Percentiles rank a stretch among this genome's conserved stretches.
Evolutionary conservation across 331 rosid species (phyloP).

Genomic region (Stylosanthes scabra): DNA sequence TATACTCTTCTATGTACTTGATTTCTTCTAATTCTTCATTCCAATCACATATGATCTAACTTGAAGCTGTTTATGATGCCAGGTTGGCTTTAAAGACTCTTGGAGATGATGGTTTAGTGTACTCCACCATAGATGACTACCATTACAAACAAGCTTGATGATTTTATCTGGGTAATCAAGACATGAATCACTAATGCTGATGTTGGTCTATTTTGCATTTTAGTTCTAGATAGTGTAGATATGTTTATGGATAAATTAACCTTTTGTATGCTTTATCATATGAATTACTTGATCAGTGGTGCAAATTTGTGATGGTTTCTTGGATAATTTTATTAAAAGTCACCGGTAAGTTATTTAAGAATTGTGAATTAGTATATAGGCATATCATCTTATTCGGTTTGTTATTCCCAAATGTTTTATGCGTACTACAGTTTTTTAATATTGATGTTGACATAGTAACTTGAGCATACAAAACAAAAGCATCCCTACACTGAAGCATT

Average conservation of each 20-base stretch:
- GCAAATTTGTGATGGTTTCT: not conserved
- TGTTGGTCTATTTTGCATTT: constrained; percentile 21
- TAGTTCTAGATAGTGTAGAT: constrained; percentile 41
- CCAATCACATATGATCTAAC: constrained; percentile 21
- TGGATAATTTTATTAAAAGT: not conserved
- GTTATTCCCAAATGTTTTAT: not conserved
- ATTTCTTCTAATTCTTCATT: not conserved
- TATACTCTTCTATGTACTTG: constrained; percentile 10
- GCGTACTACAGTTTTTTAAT: no score
- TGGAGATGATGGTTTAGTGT: constrained; percentile 83
- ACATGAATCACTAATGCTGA: constrained; percentile 24
- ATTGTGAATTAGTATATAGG: not conserved
- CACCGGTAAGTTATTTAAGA: not conserved
- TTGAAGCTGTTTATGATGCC: constrained; percentile 33
- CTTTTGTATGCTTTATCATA: constrained; percentile 16
- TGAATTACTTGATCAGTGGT: constrained; percentile 11
- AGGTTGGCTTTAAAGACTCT: constrained; percentile 82
- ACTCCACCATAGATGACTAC: constrained; percentile 90
- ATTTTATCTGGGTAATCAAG: constrained; percentile 19
- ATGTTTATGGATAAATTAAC: constrained; percentile 34
- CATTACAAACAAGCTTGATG: constrained; percentile 81
- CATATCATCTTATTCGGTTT: not conserved
- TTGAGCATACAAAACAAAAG: not conserved
- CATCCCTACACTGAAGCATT: not conserved
- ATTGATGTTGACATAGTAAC: not conserved